Conservation (phyloP, 257 asterid genomes). For the Agastache rugosa region DNA sequence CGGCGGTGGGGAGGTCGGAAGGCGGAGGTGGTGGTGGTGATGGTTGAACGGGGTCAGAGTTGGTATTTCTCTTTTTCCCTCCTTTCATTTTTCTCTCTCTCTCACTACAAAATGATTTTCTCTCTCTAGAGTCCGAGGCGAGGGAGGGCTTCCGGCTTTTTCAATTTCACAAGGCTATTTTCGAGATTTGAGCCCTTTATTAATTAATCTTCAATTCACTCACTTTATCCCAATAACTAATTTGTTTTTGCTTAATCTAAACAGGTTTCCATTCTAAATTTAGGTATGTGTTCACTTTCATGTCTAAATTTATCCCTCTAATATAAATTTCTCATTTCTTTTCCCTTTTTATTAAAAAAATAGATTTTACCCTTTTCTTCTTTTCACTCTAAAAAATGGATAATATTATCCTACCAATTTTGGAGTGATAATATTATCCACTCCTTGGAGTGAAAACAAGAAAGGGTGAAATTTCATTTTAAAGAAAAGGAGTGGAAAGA, state of each 20-base stretch:
- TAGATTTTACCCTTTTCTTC: no score
- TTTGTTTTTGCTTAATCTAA: neutral
- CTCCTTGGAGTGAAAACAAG: no score
- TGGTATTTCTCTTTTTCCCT: constrained; percentile 47
- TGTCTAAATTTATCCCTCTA: no score
- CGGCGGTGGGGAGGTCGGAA: constrained; percentile 31
- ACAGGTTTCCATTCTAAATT: neutral
- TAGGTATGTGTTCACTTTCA: no score
- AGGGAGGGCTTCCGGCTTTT: constrained; percentile 33
- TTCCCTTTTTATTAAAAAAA: no score
- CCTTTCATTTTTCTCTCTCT: constrained; percentile 48
- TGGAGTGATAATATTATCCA: no score
- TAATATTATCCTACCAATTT: no score
- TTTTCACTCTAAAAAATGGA: no score
- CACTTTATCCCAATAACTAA: neutral
- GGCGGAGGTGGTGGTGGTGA: constrained; percentile 36
- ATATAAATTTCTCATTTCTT: no score
- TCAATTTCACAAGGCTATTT: constrained; percentile 33
- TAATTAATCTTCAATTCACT: neutral
- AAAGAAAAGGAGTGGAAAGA: no score
- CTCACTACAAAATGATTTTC: constrained; percentile 30
- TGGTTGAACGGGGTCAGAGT: constrained; percentile 40
- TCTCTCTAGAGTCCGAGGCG: constrained; percentile 43
- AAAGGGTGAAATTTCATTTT: no score
- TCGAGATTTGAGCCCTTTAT: constrained; percentile 29